These are phyloP conservation scores for Xylaria sp. DNA, from an alignment of 2,329 filamentous ascomycete genomes.

Conservation along the genomic window DNA sequence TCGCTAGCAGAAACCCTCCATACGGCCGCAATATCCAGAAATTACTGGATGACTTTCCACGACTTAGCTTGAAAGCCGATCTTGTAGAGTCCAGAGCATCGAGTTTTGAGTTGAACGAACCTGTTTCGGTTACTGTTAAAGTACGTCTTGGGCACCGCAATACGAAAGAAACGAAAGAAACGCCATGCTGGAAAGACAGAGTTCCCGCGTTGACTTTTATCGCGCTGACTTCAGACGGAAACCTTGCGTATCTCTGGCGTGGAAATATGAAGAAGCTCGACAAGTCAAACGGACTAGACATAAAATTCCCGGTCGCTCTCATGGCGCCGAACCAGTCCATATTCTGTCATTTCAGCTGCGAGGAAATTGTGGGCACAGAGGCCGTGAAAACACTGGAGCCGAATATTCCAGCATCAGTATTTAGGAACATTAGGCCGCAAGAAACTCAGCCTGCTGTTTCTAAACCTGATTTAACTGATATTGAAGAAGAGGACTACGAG, in stretches of 20 bases:
- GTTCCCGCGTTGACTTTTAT: slow-evolving; percentile 78
- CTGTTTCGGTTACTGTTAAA: slow-evolving; percentile 70
- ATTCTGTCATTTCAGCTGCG: slow-evolving; percentile 80
- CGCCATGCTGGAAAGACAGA: slow-evolving; percentile 71
- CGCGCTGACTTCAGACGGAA: slow-evolving; percentile 75
- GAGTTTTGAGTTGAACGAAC: slow-evolving; percentile 51
- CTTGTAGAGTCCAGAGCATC: slow-evolving; percentile 51
- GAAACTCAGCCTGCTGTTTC: neutral
- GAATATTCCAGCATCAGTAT: slow-evolving; percentile 51
- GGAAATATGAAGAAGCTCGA: slow-evolving; percentile 72
- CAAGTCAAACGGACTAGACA: slow-evolving; percentile 65
- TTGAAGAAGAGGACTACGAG: slow-evolving; percentile 47
- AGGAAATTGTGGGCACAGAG: slow-evolving; percentile 78
- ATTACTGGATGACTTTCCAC: slow-evolving; percentile 75
- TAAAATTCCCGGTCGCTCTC: slow-evolving; percentile 69
- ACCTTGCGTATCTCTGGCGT: slow-evolving; percentile 74
- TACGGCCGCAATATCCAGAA: slow-evolving; percentile 79
- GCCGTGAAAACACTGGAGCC: slow-evolving; percentile 47
- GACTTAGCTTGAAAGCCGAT: slow-evolving; percentile 57
- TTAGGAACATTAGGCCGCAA: slow-evolving; percentile 38
- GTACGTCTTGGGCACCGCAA: slow-evolving; percentile 79
- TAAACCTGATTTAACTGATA: slow-evolving; percentile 15
- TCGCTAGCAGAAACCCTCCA: slow-evolving; percentile 82
- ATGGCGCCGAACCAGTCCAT: slow-evolving; percentile 67
- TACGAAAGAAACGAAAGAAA: slow-evolving; percentile 63